phyloP scores from a whole-genome alignment of 768 basidiomycete genomes.

The Calocybe gangraenosa region DNA sequence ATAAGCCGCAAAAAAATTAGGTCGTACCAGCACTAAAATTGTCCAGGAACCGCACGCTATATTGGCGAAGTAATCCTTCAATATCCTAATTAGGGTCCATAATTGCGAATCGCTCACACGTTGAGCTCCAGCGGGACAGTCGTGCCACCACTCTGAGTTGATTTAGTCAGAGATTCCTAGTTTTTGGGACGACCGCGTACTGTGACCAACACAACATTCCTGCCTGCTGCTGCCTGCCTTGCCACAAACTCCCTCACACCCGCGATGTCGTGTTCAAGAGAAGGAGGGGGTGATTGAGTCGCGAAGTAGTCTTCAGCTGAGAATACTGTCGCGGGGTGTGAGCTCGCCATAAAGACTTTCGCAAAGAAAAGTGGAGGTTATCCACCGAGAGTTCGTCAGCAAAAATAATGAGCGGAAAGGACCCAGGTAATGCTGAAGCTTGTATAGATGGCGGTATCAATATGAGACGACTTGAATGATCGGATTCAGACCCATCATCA shows the following conservation, averaged over 20 bases:
- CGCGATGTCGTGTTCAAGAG: constrained; percentile 64
- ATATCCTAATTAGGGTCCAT: constrained; percentile 18
- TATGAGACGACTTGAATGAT: too few species aligned
- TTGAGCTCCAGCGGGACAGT: constrained; percentile 98
- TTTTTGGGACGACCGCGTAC: constrained; percentile 42
- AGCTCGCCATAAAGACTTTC: constrained; percentile 6
- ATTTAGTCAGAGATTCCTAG: constrained; percentile 4
- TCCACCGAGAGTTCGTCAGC: not conserved
- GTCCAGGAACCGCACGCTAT: constrained; percentile 94
- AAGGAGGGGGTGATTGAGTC: constrained; percentile 75
- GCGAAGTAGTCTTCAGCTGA: constrained; percentile 90
- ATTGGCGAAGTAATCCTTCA: constrained; percentile 18
- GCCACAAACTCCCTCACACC: constrained; percentile 66
- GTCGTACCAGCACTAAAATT: constrained; percentile 93
- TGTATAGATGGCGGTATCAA: too few species aligned
- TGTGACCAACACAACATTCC: constrained; percentile 90
- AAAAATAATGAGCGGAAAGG: not conserved
- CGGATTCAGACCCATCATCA: too few species aligned
- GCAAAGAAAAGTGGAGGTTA: not conserved
- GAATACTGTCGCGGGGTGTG: constrained; percentile 48
- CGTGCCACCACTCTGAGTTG: constrained; percentile 87
- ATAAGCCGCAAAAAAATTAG: constrained; percentile 3
- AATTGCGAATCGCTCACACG: constrained; percentile 67
- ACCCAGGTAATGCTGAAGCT: constrained; percentile 1
- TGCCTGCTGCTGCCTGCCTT: constrained; percentile 57